These are phyloP conservation scores for Penicillium sp. DNA, from an alignment of 2,329 filamentous ascomycete genomes.

Conservation along the genomic window DNA sequence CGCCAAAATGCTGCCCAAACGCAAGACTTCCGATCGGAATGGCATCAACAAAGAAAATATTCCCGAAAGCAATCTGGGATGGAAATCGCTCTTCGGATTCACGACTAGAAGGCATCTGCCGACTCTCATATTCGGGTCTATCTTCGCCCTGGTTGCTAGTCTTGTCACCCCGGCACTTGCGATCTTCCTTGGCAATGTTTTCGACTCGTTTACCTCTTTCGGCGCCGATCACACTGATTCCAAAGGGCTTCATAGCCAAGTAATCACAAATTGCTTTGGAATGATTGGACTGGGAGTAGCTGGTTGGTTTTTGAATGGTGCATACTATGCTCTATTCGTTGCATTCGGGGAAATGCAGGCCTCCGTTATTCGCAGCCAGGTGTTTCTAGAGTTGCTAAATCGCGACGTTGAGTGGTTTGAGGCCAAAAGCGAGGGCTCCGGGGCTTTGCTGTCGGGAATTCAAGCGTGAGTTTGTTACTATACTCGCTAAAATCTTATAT, in stretches of 20 bases:
- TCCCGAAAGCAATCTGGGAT: constrained; percentile 31
- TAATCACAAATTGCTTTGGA: constrained; percentile 62
- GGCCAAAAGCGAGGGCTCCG: constrained; percentile 66
- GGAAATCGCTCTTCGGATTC: constrained; percentile 69
- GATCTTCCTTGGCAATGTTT: constrained; percentile 71
- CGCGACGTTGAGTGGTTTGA: constrained; percentile 85
- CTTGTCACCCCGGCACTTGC: constrained; percentile 65
- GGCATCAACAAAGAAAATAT: not conserved
- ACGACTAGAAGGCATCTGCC: constrained; percentile 61
- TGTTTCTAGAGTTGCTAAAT: constrained; percentile 69
- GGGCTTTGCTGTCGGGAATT: constrained; percentile 67
- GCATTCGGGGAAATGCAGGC: constrained; percentile 80
- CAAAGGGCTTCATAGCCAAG: constrained; percentile 53
- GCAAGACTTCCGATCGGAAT: not conserved
- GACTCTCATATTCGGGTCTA: constrained; percentile 55
- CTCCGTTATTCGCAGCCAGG: constrained; percentile 58
- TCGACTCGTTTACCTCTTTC: constrained; percentile 67
- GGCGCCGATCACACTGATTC: constrained; percentile 56
- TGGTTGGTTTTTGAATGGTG: constrained; percentile 66
- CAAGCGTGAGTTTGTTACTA: constrained; percentile 63
- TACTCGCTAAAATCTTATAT: not conserved
- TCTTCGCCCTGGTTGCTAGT: constrained; percentile 60
- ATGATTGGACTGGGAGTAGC: constrained; percentile 63
- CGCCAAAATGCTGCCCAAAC: not conserved
- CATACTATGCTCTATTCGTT: constrained; percentile 70